These are phyloP conservation scores for Chytridium lagenaria DNA, from an alignment of 371 early-diverging fungal species.

Conservation along the genomic window DNA sequence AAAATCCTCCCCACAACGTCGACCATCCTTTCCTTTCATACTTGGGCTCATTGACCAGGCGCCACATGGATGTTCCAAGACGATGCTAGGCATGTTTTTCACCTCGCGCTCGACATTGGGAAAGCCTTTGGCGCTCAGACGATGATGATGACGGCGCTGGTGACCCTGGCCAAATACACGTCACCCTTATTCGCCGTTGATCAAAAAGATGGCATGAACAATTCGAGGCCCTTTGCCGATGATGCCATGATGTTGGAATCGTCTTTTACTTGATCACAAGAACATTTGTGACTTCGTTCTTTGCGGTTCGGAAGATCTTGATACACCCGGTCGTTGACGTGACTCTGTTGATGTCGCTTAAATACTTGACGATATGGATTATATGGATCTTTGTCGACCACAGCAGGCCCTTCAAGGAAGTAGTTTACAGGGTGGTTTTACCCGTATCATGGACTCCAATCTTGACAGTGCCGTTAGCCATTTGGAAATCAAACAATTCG, in stretches of 20 bases:
- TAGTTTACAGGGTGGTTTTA: neutral
- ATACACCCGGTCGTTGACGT: conserved; percentile 1
- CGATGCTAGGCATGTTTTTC: too few relatives aligned
- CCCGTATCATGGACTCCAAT: neutral
- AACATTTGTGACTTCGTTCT: neutral
- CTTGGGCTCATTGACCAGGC: too few relatives aligned
- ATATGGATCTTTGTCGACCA: neutral
- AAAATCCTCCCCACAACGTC: too few relatives aligned
- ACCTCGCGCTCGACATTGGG: too few relatives aligned
- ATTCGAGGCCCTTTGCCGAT: neutral
- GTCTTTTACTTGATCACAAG: neutral
- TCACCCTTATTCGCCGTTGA: too few relatives aligned
- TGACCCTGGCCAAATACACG: too few relatives aligned
- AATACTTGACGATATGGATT: neutral
- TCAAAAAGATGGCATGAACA: neutral
- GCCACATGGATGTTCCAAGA: too few relatives aligned
- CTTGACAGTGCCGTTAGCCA: neutral
- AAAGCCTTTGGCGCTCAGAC: too few relatives aligned
- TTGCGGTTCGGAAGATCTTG: conserved; percentile 19
- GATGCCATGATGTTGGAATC: neutral
- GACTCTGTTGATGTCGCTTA: neutral
- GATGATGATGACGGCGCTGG: too few relatives aligned
- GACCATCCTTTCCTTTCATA: too few relatives aligned
- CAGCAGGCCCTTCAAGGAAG: neutral
- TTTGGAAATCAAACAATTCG: neutral